Percentiles rank a stretch among this genome's conserved stretches.
phyloP scores from a whole-genome alignment of 129 eudicot species.

The Arctium minus region DNA sequence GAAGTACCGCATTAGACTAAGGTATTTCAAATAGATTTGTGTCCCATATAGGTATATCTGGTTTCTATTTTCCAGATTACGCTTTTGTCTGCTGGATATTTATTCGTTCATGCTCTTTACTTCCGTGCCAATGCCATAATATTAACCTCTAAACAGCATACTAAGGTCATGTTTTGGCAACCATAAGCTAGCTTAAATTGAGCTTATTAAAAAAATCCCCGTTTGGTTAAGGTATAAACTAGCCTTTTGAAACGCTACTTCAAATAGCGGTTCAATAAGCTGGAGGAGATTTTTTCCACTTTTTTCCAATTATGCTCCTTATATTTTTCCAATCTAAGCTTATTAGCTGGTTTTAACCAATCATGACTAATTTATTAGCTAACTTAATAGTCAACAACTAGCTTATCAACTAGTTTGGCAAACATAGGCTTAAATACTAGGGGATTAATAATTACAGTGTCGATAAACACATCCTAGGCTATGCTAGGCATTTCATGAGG shows the following conservation, averaged over 20 bases:
- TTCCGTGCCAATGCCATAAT: neutral
- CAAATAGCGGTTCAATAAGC: too few relatives aligned
- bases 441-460: too few relatives aligned
- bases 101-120: neutral
- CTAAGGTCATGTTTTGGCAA: neutral
- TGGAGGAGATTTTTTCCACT: too few relatives aligned
- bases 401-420: too few relatives aligned
- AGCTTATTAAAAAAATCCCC: neutral
- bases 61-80: too few relatives aligned
- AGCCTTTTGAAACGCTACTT: neutral
- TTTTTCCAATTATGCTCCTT: too few relatives aligned
- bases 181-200: neutral
- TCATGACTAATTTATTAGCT: too few relatives aligned
- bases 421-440: too few relatives aligned
- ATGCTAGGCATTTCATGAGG: neutral
- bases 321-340: too few relatives aligned
- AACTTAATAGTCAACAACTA: too few relatives aligned
- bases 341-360: too few relatives aligned
- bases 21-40: conserved; percentile 38
- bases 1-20: conserved; percentile 74
- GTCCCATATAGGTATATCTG: neutral
- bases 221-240: neutral
- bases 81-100: neutral
- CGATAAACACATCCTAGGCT: neutral
- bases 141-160: neutral